These are phyloP conservation scores for Phenoliferia sp. DNA, from an alignment of 1,284 basidiomycete species.

Conservation along the genomic window DNA sequence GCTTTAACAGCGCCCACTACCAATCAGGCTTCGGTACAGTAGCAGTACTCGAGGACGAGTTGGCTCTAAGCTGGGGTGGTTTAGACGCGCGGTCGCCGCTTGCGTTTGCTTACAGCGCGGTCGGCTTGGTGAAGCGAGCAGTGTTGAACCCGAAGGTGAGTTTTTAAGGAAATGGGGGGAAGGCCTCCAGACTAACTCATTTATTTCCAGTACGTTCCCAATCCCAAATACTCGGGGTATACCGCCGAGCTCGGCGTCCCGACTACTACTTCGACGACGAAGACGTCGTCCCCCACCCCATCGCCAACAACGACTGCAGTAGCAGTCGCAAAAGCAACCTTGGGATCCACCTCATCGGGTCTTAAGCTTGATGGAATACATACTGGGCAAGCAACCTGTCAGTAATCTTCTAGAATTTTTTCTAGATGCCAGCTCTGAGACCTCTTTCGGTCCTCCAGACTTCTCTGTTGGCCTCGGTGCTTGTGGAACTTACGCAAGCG, in stretches of 20 bases:
- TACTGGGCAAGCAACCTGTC: constrained; percentile 13
- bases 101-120: no score
- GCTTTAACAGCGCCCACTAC: no score
- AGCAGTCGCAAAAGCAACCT: background rate
- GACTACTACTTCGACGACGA: background rate
- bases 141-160: background rate
- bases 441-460: constrained; percentile 2
- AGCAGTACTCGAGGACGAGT: no score
- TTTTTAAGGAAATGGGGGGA: background rate
- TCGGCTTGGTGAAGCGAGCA: background rate
- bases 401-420: background rate
- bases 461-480: constrained; percentile 61
- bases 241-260: background rate
- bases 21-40: no score
- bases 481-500: constrained; percentile 59
- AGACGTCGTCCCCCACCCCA: background rate
- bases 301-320: background rate
- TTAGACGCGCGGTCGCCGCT: no score
- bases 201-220: background rate
- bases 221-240: background rate
- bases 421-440: background rate
- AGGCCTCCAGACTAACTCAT: background rate
- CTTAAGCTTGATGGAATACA: background rate
- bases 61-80: no score
- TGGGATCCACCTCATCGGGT: background rate